Conservation (phyloP, 345 rosid species). For the Boechera divaricarpa region DNA sequence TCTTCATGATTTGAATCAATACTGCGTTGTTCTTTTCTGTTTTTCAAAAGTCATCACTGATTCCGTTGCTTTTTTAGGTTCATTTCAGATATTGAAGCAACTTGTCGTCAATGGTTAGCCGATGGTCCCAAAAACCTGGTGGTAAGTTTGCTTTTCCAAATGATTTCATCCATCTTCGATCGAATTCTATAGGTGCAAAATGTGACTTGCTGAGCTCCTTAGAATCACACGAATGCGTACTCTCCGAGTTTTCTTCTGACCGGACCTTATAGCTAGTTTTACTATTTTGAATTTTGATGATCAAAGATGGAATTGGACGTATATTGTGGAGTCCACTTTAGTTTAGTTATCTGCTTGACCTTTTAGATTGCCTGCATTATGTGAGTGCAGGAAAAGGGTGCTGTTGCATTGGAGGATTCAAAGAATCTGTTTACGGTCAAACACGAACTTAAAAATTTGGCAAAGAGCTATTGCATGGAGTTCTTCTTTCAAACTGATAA, state of each 20-base stretch:
- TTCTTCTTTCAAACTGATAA: slow-evolving; percentile 63
- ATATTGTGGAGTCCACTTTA: slow-evolving; percentile 10
- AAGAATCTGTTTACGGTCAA: slow-evolving; percentile 68
- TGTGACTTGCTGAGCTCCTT: background rate
- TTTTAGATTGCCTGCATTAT: slow-evolving; percentile 30
- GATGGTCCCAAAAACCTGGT: slow-evolving; percentile 84
- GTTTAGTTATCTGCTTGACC: slow-evolving; percentile 31
- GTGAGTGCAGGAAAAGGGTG: slow-evolving; percentile 78
- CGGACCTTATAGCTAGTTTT: background rate
- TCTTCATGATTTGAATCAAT: slow-evolving; percentile 32
- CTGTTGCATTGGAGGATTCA: slow-evolving; percentile 60
- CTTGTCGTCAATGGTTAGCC: slow-evolving; percentile 91
- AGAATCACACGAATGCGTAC: background rate
- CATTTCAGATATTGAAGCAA: slow-evolving; percentile 92
- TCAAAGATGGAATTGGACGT: background rate
- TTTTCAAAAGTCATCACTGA: slow-evolving; percentile 11
- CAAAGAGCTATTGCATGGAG: slow-evolving; percentile 86
- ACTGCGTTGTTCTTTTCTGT: slow-evolving; percentile 1
- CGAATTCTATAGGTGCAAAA: slow-evolving; percentile 4
- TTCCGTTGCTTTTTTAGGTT: slow-evolving; percentile 57
- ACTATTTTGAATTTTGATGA: background rate
- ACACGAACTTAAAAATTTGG: slow-evolving; percentile 66
- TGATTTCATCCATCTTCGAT: background rate
- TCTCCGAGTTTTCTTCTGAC: background rate
- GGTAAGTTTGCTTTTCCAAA: slow-evolving; percentile 53